Conservation (phyloP, 2,329 filamentous ascomycete species). For the Fusarium mangiferae region DNA sequence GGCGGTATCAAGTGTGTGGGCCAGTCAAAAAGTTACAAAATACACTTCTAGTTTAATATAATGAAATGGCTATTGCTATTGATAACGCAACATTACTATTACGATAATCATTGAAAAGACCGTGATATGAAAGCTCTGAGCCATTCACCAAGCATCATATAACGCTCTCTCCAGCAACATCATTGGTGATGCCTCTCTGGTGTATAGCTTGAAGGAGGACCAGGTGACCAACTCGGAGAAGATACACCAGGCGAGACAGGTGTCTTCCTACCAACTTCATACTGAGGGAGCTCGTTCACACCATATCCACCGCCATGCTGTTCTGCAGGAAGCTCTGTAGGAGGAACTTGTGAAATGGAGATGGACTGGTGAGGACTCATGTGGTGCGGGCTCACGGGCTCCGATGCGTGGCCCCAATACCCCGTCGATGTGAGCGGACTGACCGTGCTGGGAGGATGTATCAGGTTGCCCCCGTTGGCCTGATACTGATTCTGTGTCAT, state of each 20-base stretch:
- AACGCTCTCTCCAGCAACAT: neutral
- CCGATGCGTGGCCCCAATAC: neutral
- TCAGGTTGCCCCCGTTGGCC: neutral
- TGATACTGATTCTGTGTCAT: neutral
- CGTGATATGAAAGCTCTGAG: neutral
- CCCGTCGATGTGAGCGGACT: neutral
- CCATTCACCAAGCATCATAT: accelerated
- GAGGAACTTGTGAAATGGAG: neutral
- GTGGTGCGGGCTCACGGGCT: neutral
- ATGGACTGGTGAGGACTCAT: neutral
- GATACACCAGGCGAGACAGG: neutral
- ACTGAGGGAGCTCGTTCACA: neutral
- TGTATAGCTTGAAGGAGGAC: neutral
- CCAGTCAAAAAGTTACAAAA: neutral
- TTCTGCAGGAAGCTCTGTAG: neutral
- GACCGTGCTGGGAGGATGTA: neutral
- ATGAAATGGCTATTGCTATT: neutral
- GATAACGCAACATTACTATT: neutral
- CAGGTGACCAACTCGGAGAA: neutral
- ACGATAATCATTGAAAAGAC: accelerated
- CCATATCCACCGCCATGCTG: neutral
- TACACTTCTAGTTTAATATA: neutral
- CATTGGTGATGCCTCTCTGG: neutral
- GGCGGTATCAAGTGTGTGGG: neutral
- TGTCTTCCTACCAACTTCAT: neutral